Conservation (phyloP, 116 monocot genomes). For the Cymodocea nodosa region DNA sequence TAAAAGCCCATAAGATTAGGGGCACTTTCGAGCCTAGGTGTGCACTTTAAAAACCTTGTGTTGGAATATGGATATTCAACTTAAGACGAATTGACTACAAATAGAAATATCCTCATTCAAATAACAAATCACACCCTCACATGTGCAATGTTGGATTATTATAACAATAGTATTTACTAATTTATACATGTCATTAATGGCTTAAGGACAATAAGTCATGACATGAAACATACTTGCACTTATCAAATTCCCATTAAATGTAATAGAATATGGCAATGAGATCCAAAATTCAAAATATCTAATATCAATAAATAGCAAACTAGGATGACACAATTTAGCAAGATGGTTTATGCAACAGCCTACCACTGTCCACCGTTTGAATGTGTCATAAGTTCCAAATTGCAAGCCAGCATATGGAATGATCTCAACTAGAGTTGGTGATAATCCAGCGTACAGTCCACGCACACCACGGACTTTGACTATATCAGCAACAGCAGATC, state of each 20-base stretch:
- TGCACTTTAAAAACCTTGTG: too few relatives aligned
- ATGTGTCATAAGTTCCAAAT: slow-evolving; percentile 93
- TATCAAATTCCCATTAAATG: neutral
- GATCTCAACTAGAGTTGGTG: slow-evolving; percentile 93
- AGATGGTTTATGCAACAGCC: neutral
- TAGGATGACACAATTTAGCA: neutral
- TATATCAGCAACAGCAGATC: slow-evolving; percentile 72
- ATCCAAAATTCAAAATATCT: too few relatives aligned
- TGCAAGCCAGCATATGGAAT: slow-evolving; percentile 97
- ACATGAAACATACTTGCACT: neutral
- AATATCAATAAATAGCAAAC: too few relatives aligned
- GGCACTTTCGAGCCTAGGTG: too few relatives aligned
- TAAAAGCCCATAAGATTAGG: too few relatives aligned
- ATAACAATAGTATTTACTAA: too few relatives aligned
- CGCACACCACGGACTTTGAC: slow-evolving; percentile 57
- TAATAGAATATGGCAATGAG: neutral
- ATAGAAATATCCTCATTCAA: too few relatives aligned
- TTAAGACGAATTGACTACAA: too few relatives aligned
- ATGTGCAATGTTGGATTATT: too few relatives aligned
- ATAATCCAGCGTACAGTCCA: slow-evolving; percentile 80
- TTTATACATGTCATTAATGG: too few relatives aligned
- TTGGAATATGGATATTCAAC: too few relatives aligned
- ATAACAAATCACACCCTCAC: too few relatives aligned
- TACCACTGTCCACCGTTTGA: slow-evolving; percentile 96
- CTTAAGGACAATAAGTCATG: neutral